These are phyloP conservation scores for Suhomyces bokatorum DNA, from an alignment of 1,139 yeast genomes.

Conservation along the genomic window DNA sequence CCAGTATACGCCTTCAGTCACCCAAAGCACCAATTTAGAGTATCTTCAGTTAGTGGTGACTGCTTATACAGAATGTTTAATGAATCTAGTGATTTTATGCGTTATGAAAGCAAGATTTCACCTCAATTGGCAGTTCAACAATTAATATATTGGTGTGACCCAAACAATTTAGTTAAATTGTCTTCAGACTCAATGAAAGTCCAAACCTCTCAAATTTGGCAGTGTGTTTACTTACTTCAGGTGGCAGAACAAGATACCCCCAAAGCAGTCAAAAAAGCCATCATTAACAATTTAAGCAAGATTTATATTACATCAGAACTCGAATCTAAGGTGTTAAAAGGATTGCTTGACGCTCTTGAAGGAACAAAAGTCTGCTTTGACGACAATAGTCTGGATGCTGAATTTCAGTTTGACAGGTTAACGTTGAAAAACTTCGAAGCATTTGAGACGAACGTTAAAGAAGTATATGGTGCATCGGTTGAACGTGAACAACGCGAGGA, in stretches of 20 bases:
- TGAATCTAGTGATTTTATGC: constrained; percentile 35
- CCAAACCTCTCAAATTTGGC: constrained; percentile 57
- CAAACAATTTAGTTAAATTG: constrained; percentile 61
- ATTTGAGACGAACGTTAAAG: constrained; percentile 35
- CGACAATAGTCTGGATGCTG: constrained; percentile 26
- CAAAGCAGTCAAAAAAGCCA: constrained; percentile 55
- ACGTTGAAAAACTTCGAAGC: constrained; percentile 50
- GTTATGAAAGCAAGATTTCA: constrained; percentile 34
- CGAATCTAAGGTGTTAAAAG: constrained; percentile 33
- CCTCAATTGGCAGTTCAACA: constrained; percentile 73
- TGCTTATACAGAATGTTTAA: constrained; percentile 58
- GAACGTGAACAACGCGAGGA: constrained; percentile 20
- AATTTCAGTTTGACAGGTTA: constrained; percentile 42
- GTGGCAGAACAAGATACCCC: constrained; percentile 53
- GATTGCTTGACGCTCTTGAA: constrained; percentile 35
- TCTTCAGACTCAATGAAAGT: constrained; percentile 38
- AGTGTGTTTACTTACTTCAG: constrained; percentile 57
- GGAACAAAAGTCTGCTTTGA: constrained; percentile 34
- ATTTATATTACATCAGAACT: constrained; percentile 37
- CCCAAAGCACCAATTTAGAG: constrained; percentile 65
- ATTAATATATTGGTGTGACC: constrained; percentile 84
- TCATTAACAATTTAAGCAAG: constrained; percentile 54
- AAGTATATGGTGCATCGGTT: constrained; percentile 29
- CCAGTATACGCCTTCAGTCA: constrained; percentile 90
- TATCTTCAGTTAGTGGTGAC: constrained; percentile 67